These are phyloP conservation scores for Aspergillus sp. DNA, from an alignment of 2,329 filamentous ascomycete species.

Conservation along the genomic window DNA sequence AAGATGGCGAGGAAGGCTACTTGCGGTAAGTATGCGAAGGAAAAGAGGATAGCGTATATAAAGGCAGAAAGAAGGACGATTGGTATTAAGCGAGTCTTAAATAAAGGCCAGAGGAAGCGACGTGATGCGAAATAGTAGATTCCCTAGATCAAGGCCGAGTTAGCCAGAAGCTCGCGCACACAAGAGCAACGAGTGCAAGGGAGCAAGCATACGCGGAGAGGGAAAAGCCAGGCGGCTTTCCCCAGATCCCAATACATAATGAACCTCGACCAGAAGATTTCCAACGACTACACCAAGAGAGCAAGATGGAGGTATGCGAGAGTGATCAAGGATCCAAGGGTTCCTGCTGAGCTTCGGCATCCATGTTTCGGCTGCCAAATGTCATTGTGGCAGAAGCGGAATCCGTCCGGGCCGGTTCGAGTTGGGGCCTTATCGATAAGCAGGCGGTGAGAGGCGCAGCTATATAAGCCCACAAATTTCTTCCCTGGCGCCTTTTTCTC, in stretches of 20 bases:
- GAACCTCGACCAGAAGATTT: neutral
- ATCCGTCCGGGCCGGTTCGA: neutral
- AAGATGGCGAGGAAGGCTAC: conserved; percentile 87
- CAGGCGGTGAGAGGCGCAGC: conserved; percentile 23
- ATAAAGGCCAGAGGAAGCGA: conserved; percentile 78
- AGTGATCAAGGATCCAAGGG: neutral
- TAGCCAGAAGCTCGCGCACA: conserved; percentile 7
- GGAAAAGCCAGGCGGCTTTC: conserved; percentile 49
- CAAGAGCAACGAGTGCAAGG: neutral
- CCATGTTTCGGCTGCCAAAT: neutral
- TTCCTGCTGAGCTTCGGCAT: neutral
- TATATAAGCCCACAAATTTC: conserved; percentile 26
- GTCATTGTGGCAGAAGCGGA: neutral
- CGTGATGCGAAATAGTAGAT: conserved; percentile 79
- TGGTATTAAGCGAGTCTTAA: conserved; percentile 74
- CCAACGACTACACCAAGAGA: neutral
- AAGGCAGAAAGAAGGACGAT: conserved; percentile 78
- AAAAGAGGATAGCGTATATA: conserved; percentile 81
- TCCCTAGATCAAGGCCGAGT: conserved; percentile 50
- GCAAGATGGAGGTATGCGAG: neutral
- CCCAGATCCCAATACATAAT: conserved; percentile 24
- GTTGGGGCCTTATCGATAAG: conserved; percentile 35
- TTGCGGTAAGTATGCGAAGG: conserved; percentile 85
- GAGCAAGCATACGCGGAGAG: conserved; percentile 44
- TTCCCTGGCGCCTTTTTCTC: conserved; percentile 23